Evolutionary conservation across 2,329 filamentous ascomycete species (phyloP), one percentile per base, ranked within the genome.

Genomic region (Aspergillus caelatus): DNA sequence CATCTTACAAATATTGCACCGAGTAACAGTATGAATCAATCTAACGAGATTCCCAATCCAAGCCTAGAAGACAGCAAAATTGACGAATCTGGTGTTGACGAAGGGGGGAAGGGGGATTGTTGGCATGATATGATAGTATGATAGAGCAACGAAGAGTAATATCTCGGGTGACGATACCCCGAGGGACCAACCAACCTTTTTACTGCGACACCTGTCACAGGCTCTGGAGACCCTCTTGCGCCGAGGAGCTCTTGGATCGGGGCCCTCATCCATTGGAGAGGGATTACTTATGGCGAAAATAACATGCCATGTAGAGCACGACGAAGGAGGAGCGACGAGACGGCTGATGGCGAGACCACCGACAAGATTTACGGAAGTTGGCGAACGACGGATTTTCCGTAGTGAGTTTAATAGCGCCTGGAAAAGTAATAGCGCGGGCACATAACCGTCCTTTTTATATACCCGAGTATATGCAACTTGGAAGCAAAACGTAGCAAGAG

Each of bases 201-300:
- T 81, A 62, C 76, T 79, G 63, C 80, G 77, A 73, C 80, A 82
- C 52, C 79, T 75, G 64, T 80, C 77, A 66, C 80, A 82, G 62
- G 80, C 80, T 63, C 79, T 75, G 23, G 80, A 81, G 50, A 82
- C 79, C 71, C 80, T 79, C 72, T 81, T 80, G 54, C 80, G 78
- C 60, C 76, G 76, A 72, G 75, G 71, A 67, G 69, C 72, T 71
- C 75, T 78, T 11, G 68, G 63, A 67, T 78, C 75, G 28, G 74
- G 71, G 67, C 75, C 77, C 71, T 80, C 77, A 62, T 78, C 74
- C 73, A 79, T 80, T 63, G 69, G 73, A 65, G 72, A 71, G 46
- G 67, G 71, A 57, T 70, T 63, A 70, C 56, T 65, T 70, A 64
- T 34, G 50, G 48, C 61, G 65, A 55, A 55, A 59, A 54, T 62